These are phyloP conservation scores for Diaporthe sp. DNA, from an alignment of 2,329 filamentous ascomycete species.

Conservation along the genomic window DNA sequence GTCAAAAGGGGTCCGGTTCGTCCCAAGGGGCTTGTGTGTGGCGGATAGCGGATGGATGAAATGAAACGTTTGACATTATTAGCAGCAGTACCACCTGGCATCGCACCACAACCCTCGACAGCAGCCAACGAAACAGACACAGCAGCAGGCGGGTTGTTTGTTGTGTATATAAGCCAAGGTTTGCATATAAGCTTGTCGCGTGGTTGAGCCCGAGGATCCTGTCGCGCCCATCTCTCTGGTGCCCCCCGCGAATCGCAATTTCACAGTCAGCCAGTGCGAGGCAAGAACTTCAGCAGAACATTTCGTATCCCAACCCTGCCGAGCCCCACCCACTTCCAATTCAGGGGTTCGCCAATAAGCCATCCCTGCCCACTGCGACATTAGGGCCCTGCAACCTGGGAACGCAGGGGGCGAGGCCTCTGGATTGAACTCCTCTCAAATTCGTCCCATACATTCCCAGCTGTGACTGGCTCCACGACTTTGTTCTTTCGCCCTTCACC, in stretches of 20 bases:
- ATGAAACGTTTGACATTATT: conserved; percentile 1
- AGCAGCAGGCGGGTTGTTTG: neutral
- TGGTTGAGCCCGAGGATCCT: neutral
- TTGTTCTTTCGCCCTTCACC: conserved; percentile 3
- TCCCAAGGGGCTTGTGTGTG: neutral
- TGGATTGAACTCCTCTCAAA: neutral
- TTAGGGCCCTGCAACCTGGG: neutral
- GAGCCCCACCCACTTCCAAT: conserved; percentile 2
- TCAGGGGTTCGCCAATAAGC: conserved; percentile 27
- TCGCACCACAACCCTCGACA: neutral
- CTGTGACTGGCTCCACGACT: conserved; percentile 6
- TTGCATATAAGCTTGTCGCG: conserved; percentile 24
- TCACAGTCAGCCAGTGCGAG: conserved; percentile 22
- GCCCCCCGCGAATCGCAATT: conserved; percentile 25
- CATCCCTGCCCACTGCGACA: conserved; percentile 20
- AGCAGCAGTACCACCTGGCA: neutral
- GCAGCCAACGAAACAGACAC: neutral
- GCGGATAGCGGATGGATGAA: conserved; percentile 4
- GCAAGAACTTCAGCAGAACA: conserved; percentile 16
- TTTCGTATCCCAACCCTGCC: conserved; percentile 29
- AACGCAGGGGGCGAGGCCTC: conserved; percentile 16
- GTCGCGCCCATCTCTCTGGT: conserved; percentile 20
- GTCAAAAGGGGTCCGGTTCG: neutral
- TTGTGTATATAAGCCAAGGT: conserved; percentile 10
- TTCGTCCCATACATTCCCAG: conserved; percentile 20